These are phyloP conservation scores for Endogone sp. DNA, from an alignment of 192 early-diverging fungal species.

Conservation along the genomic window DNA sequence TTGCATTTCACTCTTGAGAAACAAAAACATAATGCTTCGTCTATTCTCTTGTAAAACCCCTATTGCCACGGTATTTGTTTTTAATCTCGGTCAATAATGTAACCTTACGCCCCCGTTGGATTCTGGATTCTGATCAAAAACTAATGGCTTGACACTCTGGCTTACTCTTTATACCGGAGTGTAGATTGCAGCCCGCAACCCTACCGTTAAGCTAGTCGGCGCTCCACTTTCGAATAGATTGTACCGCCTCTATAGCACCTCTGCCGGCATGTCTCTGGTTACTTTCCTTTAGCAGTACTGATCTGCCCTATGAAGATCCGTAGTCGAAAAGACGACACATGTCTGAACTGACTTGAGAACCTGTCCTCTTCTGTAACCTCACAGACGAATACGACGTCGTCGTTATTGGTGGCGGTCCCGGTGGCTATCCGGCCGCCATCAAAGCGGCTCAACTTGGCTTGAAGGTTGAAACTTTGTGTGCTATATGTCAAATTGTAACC, in stretches of 20 bases:
- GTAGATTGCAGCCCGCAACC: slow-evolving; percentile 30
- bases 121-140: too few species aligned
- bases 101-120: too few species aligned
- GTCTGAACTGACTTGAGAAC: too few species aligned
- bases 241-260: slow-evolving; percentile 33
- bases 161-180: too few species aligned
- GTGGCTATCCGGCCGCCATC: slow-evolving; percentile 98
- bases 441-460: slow-evolving; percentile 97
- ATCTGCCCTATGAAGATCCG: too few species aligned
- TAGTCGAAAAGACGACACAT: too few species aligned
- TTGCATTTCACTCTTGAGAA: too few species aligned
- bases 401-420: slow-evolving; percentile 94
- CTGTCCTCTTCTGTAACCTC: neutral
- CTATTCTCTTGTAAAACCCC: slow-evolving; percentile 28
- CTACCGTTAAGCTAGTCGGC: slow-evolving; percentile 19
- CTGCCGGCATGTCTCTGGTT: slow-evolving; percentile 21
- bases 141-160: too few species aligned
- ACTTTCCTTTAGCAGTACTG: neutral
- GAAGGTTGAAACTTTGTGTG: slow-evolving; percentile 59
- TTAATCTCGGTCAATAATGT: too few species aligned
- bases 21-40: too few species aligned
- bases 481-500: too few species aligned
- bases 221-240: slow-evolving; percentile 22
- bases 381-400: slow-evolving; percentile 70
- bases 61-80: slow-evolving; percentile 21